Evolutionary conservation across 495 filamentous ascomycete species (phyloP).

Genomic region (Astrocystis sublimbata): DNA sequence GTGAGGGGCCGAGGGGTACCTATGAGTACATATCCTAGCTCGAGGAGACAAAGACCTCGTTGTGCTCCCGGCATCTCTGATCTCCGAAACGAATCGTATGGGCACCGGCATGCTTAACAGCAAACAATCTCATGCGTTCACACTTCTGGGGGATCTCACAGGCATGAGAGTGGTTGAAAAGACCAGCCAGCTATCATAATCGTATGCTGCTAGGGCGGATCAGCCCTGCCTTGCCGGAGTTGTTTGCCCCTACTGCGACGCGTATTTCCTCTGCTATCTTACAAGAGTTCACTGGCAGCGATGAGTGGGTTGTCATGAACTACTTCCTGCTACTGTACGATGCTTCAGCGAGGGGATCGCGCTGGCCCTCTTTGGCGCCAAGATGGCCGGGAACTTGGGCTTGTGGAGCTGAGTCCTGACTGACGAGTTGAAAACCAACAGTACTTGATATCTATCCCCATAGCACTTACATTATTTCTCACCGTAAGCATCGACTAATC

Average conservation of each 20-base stretch:
- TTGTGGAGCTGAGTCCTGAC: not conserved
- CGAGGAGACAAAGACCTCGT: conserved; percentile 8
- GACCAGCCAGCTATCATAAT: conserved; percentile 11
- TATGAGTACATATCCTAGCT: conserved; percentile 2
- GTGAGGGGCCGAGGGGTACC: not conserved
- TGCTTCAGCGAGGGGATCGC: not conserved
- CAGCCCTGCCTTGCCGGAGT: conserved; percentile 10
- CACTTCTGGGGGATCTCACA: conserved; percentile 10
- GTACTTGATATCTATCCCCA: not conserved
- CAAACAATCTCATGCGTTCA: not conserved
- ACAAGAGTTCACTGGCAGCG: not conserved
- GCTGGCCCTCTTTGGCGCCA: not conserved
- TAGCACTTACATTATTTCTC: not conserved
- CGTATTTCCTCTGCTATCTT: conserved; percentile 6
- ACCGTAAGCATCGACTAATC: not conserved
- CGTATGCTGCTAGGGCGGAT: conserved; percentile 3
- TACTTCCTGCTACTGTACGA: not conserved
- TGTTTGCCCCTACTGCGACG: not conserved
- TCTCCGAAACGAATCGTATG: conserved; percentile 12
- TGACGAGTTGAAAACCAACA: not conserved
- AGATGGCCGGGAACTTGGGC: not conserved
- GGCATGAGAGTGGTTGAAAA: conserved; percentile 7
- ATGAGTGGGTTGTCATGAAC: not conserved
- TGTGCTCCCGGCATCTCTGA: conserved; percentile 6
- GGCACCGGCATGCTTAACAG: conserved; percentile 1